phyloP scores from a whole-genome alignment of 805 yeast species.

The Wickerhamiella kazuoi region DNA sequence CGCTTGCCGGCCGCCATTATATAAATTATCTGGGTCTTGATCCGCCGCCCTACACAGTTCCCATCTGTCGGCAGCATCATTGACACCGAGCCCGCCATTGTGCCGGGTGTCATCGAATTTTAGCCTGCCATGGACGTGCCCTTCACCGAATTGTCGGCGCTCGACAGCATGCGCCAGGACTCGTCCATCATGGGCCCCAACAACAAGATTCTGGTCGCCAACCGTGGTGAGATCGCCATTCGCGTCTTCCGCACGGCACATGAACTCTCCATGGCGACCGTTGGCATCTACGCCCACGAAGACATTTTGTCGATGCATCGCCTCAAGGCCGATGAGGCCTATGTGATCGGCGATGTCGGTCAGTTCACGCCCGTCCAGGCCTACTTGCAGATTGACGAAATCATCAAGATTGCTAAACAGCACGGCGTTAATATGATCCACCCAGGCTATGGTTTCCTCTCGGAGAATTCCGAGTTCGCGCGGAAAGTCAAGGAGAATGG shows the following conservation, averaged over 20 bases:
- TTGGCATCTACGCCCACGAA: slow-evolving; percentile 92
- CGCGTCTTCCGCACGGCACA: slow-evolving; percentile 89
- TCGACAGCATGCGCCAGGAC: slow-evolving; percentile 23
- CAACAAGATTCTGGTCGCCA: slow-evolving; percentile 28
- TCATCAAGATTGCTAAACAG: slow-evolving; percentile 63
- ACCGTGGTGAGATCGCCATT: slow-evolving; percentile 19
- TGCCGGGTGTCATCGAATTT: no score
- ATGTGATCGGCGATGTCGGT: slow-evolving; percentile 77
- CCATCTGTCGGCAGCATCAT: no score
- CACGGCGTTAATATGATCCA: slow-evolving; percentile 75
- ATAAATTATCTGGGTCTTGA: no score
- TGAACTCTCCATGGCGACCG: slow-evolving; percentile 91
- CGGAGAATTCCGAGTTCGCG: slow-evolving; percentile 89
- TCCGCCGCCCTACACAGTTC: no score
- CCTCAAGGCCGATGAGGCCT: slow-evolving; percentile 84
- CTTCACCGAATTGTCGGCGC: slow-evolving; percentile 17
- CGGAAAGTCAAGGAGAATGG: slow-evolving; percentile 78
- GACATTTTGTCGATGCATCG: slow-evolving; percentile 90
- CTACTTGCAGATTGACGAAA: slow-evolving; percentile 87
- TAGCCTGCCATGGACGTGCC: slow-evolving; percentile 15
- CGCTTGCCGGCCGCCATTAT: no score
- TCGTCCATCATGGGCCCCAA: slow-evolving; percentile 32
- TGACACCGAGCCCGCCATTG: no score
- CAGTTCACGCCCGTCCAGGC: slow-evolving; percentile 92
- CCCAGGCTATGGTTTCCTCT: slow-evolving; percentile 82